These are phyloP conservation scores for Paraglomus brasilianum DNA, from an alignment of 192 early-diverging fungal genomes.

Conservation along the genomic window DNA sequence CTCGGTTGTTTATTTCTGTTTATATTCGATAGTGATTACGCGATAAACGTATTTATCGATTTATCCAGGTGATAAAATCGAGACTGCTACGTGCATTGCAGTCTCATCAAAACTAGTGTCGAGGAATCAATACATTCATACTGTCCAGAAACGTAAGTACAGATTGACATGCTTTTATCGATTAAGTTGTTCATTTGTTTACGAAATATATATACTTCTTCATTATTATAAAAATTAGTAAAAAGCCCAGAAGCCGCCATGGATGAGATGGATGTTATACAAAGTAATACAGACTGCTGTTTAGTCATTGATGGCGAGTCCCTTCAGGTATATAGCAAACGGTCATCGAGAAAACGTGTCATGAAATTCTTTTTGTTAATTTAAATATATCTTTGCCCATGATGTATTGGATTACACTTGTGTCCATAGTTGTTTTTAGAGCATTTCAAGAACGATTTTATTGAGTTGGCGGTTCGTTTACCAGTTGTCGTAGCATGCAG, in stretches of 20 bases:
- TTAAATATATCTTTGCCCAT: no score
- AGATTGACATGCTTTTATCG: background rate
- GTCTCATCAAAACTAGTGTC: slow-evolving; percentile 88
- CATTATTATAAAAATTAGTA: slow-evolving; percentile 40
- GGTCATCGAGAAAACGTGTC: no score
- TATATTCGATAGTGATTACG: background rate
- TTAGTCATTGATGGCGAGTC: slow-evolving; percentile 94
- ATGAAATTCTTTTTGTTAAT: slow-evolving; percentile 2
- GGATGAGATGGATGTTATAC: slow-evolving; percentile 74
- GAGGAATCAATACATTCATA: slow-evolving; percentile 82
- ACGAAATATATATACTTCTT: background rate
- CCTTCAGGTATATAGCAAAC: slow-evolving; percentile 55
- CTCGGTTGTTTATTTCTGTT: background rate
- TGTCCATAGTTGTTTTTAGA: slow-evolving; percentile 74
- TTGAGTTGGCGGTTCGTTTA: slow-evolving; percentile 69
- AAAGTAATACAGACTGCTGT: slow-evolving; percentile 70
- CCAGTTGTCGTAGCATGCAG: slow-evolving; percentile 91
- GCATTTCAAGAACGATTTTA: slow-evolving; percentile 73
- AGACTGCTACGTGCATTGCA: slow-evolving; percentile 95
- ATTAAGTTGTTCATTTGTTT: background rate
- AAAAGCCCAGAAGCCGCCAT: slow-evolving; percentile 48
- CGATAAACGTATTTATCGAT: background rate
- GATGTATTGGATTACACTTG: no score
- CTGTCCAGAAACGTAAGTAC: slow-evolving; percentile 65
- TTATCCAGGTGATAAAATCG: slow-evolving; percentile 81